Conservation (phyloP, 305 asterid genomes). For the Solanum aculeatissimum region DNA sequence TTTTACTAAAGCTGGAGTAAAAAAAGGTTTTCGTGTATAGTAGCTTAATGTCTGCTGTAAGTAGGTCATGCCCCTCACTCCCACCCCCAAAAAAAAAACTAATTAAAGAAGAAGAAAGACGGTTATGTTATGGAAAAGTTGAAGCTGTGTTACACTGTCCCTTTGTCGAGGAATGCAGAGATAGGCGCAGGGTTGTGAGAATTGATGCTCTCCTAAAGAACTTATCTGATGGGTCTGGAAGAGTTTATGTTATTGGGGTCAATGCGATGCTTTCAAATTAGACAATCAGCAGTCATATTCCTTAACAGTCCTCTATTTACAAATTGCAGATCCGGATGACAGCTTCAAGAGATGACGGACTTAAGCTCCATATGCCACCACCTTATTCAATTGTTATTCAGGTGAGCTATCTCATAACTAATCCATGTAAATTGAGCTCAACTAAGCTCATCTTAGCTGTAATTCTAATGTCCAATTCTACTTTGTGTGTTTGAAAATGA, state of each 20-base stretch:
- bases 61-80: neutral
- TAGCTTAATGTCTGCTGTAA: neutral
- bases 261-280: neutral
- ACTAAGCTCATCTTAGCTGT: neutral
- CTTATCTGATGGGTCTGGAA: neutral
- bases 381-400: constrained; percentile 81
- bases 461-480: neutral
- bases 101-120: neutral
- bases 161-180: neutral
- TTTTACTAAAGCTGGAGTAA: neutral
- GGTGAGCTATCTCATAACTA: constrained; percentile 22
- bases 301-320: neutral
- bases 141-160: neutral
- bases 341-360: constrained; percentile 31
- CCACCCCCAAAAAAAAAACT: neutral
- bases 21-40: neutral
- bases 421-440: neutral
- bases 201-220: neutral
- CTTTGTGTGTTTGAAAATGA: neutral
- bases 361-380: constrained; percentile 72
- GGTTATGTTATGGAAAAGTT: neutral
- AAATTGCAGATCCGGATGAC: constrained; percentile 50
- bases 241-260: neutral
- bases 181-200: neutral
- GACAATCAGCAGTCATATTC: neutral